These are phyloP conservation scores for Alternaria solani DNA, from an alignment of 2,329 filamentous ascomycete genomes.

Conservation along the genomic window DNA sequence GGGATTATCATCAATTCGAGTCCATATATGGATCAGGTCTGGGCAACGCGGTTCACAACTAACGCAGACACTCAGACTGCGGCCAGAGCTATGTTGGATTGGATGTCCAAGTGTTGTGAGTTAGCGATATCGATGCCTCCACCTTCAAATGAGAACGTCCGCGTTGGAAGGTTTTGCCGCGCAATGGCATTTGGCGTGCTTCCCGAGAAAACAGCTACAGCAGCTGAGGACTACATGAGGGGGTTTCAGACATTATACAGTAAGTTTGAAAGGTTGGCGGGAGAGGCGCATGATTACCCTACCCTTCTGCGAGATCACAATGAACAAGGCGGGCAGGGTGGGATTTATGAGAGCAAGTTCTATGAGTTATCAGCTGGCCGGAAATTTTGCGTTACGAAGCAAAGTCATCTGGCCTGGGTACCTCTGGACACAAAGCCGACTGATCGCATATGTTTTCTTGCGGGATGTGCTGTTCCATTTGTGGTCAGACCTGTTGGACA, in stretches of 20 bases:
- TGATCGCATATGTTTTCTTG: constrained; percentile 20
- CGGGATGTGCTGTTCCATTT: constrained; percentile 19
- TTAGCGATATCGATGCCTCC: neutral
- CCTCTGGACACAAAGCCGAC: constrained; percentile 7
- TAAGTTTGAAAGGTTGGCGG: neutral
- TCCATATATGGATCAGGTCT: neutral
- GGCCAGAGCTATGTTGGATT: neutral
- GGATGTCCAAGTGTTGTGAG: neutral
- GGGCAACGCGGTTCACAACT: neutral
- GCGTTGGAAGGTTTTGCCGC: neutral
- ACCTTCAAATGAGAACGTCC: neutral
- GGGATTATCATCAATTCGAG: neutral
- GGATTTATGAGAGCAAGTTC: neutral
- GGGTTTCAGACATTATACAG: neutral
- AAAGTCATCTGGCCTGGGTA: constrained; percentile 14
- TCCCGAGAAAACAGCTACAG: neutral
- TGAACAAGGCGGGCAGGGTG: neutral
- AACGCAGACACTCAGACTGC: neutral
- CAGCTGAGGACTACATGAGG: neutral
- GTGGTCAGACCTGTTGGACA: constrained; percentile 12
- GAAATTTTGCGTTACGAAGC: constrained; percentile 7
- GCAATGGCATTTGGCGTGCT: neutral
- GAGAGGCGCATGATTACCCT: neutral
- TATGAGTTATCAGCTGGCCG: neutral
- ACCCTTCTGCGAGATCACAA: neutral